Percentiles rank a stretch among this genome's conserved stretches.
Evolutionary conservation across 257 asterid species (phyloP).

Genomic region (Solanum habrochaites): DNA sequence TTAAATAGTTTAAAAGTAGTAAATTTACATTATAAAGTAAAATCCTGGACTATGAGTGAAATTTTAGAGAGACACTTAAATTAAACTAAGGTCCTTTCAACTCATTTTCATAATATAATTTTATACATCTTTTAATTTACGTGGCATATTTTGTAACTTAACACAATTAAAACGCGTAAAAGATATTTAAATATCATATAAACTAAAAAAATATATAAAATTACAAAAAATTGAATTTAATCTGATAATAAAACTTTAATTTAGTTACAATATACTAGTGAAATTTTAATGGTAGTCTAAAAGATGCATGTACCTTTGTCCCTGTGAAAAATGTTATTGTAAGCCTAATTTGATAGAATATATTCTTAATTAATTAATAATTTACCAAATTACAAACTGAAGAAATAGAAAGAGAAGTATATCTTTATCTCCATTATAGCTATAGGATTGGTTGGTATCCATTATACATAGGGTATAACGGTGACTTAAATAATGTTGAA

Average conservation of each 20-base stretch:
- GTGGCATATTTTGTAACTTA: too few relatives aligned
- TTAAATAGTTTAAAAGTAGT: not conserved
- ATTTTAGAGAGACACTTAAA: too few relatives aligned
- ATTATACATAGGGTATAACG: not conserved
- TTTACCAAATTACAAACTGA: not conserved
- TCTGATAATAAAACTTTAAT: too few relatives aligned
- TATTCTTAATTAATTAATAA: not conserved
- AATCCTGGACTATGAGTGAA: too few relatives aligned
- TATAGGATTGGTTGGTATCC: not conserved
- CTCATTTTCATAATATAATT: too few relatives aligned
- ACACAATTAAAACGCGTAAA: rapidly evolving
- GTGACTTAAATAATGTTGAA: not conserved
- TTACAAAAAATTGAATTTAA: rapidly evolving
- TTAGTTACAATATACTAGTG: too few relatives aligned
- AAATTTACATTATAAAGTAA: not conserved
- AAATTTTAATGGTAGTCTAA: too few relatives aligned
- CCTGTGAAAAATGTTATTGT: not conserved
- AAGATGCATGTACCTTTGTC: too few relatives aligned
- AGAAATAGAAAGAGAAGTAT: not conserved
- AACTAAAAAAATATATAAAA: too few relatives aligned
- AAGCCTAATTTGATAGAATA: not conserved
- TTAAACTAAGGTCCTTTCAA: too few relatives aligned
- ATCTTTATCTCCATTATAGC: not conserved
- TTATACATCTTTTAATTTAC: too few relatives aligned
- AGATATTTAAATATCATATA: too few relatives aligned